These are phyloP conservation scores for Licmophora abbreviata DNA, from an alignment of 108 stramenopile genomes.

Conservation along the genomic window DNA sequence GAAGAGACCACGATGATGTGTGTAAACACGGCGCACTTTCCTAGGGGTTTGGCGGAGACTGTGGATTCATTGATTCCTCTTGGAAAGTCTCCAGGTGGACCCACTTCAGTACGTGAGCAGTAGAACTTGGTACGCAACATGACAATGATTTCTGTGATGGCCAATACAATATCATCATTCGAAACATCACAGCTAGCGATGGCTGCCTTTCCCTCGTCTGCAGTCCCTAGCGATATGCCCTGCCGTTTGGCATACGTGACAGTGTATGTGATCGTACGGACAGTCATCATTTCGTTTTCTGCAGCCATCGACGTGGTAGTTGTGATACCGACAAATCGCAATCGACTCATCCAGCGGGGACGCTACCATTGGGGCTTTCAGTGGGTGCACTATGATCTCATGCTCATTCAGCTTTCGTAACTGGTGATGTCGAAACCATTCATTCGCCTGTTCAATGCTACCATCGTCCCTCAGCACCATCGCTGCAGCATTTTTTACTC, in stretches of 20 bases:
- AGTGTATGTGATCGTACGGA: constrained; percentile 68
- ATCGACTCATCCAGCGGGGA: constrained; percentile 45
- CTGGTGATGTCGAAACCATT: constrained; percentile 19
- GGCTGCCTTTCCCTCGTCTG: too few species aligned
- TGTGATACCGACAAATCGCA: constrained; percentile 81
- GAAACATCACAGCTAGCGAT: too few species aligned
- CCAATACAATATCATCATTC: too few species aligned
- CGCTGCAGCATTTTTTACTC: constrained; percentile 5
- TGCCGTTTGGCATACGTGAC: constrained; percentile 53
- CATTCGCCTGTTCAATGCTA: constrained; percentile 1
- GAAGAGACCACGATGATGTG: too few species aligned
- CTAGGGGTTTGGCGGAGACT: too few species aligned
- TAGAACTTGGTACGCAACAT: too few species aligned
- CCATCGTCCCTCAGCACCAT: constrained; percentile 4
- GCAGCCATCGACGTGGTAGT: constrained; percentile 67
- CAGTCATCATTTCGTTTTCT: constrained; percentile 26
- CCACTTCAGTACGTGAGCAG: too few species aligned
- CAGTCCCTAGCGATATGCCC: constrained; percentile 68
- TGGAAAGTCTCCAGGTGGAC: too few species aligned
- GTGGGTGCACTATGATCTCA: constrained; percentile 45
- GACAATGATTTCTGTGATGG: too few species aligned
- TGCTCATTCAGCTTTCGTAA: constrained; percentile 2
- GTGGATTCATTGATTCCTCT: too few species aligned
- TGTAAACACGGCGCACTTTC: too few species aligned
- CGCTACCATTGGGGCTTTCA: constrained; percentile 58